These are phyloP conservation scores for Oropetium thomaeum DNA, from an alignment of 176 grass and related monocot genomes.

Conservation along the genomic window DNA sequence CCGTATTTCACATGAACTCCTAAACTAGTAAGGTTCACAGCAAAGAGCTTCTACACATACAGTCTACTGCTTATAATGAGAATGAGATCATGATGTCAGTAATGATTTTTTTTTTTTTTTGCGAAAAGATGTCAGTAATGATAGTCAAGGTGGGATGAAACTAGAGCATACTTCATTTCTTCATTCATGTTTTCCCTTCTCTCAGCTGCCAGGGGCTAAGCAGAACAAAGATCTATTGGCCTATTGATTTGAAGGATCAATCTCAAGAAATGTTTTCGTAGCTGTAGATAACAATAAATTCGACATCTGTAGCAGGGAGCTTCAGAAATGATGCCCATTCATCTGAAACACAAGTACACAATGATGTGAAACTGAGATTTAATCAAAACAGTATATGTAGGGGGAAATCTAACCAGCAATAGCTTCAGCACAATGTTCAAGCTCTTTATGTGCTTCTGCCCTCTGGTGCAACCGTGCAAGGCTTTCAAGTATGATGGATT, in stretches of 20 bases:
- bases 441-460: conserved; percentile 89
- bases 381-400: neutral
- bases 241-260: conserved; percentile 85
- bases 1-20: no score
- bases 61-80: neutral
- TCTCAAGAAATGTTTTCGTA: conserved; percentile 75
- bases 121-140: no score
- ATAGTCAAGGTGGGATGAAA: neutral
- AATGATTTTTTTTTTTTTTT: no score
- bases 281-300: conserved; percentile 55
- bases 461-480: conserved; percentile 79
- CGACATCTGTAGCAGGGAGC: neutral
- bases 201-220: conserved; percentile 80
- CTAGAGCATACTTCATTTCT: conserved; percentile 64
- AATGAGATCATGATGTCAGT: neutral
- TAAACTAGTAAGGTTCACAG: no score
- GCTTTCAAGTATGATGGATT: conserved; percentile 89
- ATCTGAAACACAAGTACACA: no score
- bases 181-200: conserved; percentile 98
- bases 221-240: conserved; percentile 62
- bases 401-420: conserved; percentile 70
- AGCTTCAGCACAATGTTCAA: conserved; percentile 91
- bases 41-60: no score
- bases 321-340: neutral
- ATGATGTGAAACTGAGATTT: conserved; percentile 2